phyloP scores from a whole-genome alignment of 2,329 filamentous ascomycete species.

The Scedosporium minutisporum region DNA sequence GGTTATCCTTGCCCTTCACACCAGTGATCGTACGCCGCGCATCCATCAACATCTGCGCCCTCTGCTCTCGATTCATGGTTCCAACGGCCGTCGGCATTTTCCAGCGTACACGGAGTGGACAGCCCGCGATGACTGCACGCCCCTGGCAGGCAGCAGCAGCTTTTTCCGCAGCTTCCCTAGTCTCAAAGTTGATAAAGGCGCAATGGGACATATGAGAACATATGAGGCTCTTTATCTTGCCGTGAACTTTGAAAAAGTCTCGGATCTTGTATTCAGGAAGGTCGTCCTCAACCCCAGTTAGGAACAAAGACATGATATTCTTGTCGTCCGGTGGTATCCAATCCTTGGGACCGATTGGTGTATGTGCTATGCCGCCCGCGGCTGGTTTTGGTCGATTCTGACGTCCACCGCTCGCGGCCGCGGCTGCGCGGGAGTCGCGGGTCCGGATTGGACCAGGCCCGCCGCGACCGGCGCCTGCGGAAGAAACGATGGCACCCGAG shows the following conservation, averaged over 20 bases:
- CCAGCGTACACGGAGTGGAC: constrained; percentile 84
- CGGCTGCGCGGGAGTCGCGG: constrained; percentile 48
- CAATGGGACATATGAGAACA: constrained; percentile 97
- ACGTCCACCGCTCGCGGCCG: constrained; percentile 25
- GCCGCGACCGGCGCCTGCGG: constrained; percentile 46
- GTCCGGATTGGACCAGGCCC: constrained; percentile 72
- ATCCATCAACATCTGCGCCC: constrained; percentile 70
- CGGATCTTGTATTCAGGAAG: constrained; percentile 86
- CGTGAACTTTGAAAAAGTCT: constrained; percentile 80
- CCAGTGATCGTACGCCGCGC: constrained; percentile 27
- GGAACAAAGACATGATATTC: constrained; percentile 85
- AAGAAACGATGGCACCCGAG: constrained; percentile 21
- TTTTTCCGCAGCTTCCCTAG: constrained; percentile 72
- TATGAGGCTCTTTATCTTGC: constrained; percentile 83
- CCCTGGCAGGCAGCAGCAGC: constrained; percentile 81
- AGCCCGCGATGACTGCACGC: constrained; percentile 80
- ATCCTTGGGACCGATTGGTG: constrained; percentile 62
- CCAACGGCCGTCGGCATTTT: constrained; percentile 86
- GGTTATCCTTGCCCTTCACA: background rate
- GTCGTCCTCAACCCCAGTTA: constrained; percentile 93
- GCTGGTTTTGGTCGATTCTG: constrained; percentile 17
- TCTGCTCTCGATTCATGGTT: constrained; percentile 79
- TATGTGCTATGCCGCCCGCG: constrained; percentile 48
- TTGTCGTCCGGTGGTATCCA: constrained; percentile 74
- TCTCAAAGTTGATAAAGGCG: constrained; percentile 91